Base-by-base conservation (phyloP, 345 rosid genomes). In the Hypericum androsaemum region DNA sequence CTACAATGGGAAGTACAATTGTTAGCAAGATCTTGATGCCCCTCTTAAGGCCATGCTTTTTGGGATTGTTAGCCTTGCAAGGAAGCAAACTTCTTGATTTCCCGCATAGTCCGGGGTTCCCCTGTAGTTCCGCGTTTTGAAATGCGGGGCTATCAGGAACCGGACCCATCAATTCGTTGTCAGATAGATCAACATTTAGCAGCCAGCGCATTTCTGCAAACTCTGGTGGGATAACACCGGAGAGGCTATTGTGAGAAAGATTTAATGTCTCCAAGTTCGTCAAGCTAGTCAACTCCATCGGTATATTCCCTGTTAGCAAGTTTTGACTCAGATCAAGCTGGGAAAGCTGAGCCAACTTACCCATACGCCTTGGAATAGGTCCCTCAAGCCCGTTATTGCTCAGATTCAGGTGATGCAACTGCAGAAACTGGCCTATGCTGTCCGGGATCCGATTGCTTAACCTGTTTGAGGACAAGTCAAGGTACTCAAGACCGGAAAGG, bases 391-490 rank as follows among this genome's bases (percentile, higher is more conserved):
- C 0, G 13, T 80, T 74, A 13, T n/a, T 46, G 43, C 82, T 70
- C 73, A 76, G 13, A 58, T 74, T 52, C 64, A 74, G 59, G 58
- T 7, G 8, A 45, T 9, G 0, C 9, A 59, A 22, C 0, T 42
- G 62, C 7, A 0, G 10, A 7, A 53, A 60, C 2, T 43, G 45
- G 9, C 66, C 76, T 0, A 70, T 16, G 3, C 46, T 5, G 6
- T 0, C 9, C 0, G 74, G 75, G 22, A 75, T 68, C 0, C 53
- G 7, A 0, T 42, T 7, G 14, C 11, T 56, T 3, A 79, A n/a
- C 11, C 12, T 60, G 57, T 77, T 80, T 12, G n/a, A 8, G 0
- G 82, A 64, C 9, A 76, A 39, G 48, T 69, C 64, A 10, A 77
- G 61, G 7, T 2, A 7, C 49, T 10, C 16, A 0, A 76, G 70